Evolutionary conservation across 2,329 filamentous ascomycete genomes (phyloP).

Genomic region (Fusarium hainanense): DNA sequence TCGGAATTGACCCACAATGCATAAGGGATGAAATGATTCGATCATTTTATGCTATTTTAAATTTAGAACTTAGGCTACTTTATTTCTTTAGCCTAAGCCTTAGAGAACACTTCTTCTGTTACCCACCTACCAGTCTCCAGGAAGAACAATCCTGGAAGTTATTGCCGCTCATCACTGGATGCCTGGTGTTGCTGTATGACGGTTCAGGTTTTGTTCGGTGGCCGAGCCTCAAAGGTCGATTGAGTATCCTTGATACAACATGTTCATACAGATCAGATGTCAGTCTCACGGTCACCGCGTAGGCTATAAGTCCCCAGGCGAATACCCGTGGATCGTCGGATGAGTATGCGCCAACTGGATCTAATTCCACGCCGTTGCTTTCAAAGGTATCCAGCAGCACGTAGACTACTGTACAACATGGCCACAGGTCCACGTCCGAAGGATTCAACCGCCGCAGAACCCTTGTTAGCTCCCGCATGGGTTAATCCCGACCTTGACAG

Average conservation of each 20-base stretch:
- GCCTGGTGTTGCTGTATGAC: not conserved
- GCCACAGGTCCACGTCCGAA: not conserved
- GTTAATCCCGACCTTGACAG: constrained; percentile 1
- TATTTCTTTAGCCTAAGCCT: no score
- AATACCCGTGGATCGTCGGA: not conserved
- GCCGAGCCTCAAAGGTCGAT: not conserved
- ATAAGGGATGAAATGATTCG: no score
- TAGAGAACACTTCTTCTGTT: no score
- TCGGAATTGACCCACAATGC: no score
- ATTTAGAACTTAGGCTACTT: no score
- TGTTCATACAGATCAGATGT: not conserved
- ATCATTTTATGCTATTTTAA: no score
- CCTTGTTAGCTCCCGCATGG: constrained; percentile 3
- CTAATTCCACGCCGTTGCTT: not conserved
- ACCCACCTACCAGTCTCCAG: not conserved
- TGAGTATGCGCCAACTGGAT: not conserved
- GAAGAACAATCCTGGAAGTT: not conserved
- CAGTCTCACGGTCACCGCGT: not conserved
- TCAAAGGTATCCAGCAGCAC: not conserved
- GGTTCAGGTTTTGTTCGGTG: not conserved
- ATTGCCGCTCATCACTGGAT: not conserved
- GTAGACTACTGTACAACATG: not conserved
- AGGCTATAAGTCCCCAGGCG: not conserved
- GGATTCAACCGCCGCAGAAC: not conserved
- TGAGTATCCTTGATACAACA: not conserved